phyloP scores from a whole-genome alignment of 306 rosid genomes.

The Amphicarpaea edgeworthii region DNA sequence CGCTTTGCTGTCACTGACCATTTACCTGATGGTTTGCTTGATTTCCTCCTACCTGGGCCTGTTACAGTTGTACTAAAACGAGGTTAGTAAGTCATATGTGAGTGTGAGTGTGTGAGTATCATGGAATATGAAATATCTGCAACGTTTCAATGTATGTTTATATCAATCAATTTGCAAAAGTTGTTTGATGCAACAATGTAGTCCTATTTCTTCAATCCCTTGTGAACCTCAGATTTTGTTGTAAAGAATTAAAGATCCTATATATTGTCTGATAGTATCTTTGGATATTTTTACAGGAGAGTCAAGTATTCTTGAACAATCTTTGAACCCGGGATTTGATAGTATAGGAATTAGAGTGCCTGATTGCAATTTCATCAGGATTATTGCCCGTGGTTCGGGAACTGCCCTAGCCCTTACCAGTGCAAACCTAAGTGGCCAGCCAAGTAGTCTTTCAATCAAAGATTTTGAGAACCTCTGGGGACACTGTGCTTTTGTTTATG shows the following conservation, averaged over 20 bases:
- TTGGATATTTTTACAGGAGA: conserved; percentile 69
- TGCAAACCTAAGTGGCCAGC: conserved; percentile 92
- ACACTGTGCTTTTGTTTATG: conserved; percentile 83
- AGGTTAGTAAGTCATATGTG: conserved; percentile 59
- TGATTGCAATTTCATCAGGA: conserved; percentile 81
- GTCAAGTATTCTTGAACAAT: conserved; percentile 80
- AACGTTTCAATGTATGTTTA: conserved; percentile 15
- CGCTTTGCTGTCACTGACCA: conserved; percentile 75
- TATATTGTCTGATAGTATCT: conserved; percentile 36
- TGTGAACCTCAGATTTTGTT: not conserved
- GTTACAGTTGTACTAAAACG: conserved; percentile 82
- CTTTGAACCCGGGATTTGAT: conserved; percentile 89
- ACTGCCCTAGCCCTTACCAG: conserved; percentile 92
- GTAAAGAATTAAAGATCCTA: conserved; percentile 4
- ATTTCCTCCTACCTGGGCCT: conserved; percentile 90
- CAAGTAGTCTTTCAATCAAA: conserved; percentile 78
- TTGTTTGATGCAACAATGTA: conserved; percentile 11
- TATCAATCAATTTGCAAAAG: not conserved
- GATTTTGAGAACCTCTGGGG: conserved; percentile 87
- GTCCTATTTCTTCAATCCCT: conserved; percentile 11
- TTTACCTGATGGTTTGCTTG: conserved; percentile 80
- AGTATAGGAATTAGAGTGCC: conserved; percentile 95
- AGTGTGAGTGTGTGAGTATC: not conserved
- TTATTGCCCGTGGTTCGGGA: conserved; percentile 69
- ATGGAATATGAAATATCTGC: conserved; percentile 14